Evolutionary conservation across 208 protist genomes (phyloP).

Genomic region (Porcisia hertigi): DNA sequence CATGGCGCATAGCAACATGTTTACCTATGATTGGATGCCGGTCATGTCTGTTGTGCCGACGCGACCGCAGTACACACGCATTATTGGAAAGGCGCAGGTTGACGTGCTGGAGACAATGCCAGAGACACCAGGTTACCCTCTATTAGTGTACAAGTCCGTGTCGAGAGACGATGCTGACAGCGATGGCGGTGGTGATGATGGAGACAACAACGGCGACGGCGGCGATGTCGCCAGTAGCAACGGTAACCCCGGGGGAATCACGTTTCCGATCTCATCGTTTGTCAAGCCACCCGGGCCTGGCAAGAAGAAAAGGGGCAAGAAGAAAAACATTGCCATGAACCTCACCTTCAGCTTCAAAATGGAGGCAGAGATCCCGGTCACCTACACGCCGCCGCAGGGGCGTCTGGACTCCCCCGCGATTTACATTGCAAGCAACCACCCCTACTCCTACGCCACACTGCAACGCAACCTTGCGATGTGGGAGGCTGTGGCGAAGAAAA

Average conservation of each 20-base stretch:
- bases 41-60: conserved; percentile 62
- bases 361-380: conserved; percentile 52
- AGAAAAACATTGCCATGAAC: conserved; percentile 75
- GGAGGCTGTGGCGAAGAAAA: conserved; percentile 35
- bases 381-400: conserved; percentile 44
- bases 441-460: conserved; percentile 84
- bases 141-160: conserved; percentile 52
- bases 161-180: conserved; percentile 20
- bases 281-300: conserved; percentile 25
- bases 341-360: conserved; percentile 82
- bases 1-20: conserved; percentile 88
- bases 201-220: conserved; percentile 28
- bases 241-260: conserved; percentile 19
- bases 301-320: conserved; percentile 55
- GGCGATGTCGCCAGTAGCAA: not conserved
- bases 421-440: conserved; percentile 93
- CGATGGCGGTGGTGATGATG: conserved; percentile 34
- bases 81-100: conserved; percentile 65
- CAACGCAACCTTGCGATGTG: conserved; percentile 68
- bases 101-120: conserved; percentile 70
- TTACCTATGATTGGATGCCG: conserved; percentile 85
- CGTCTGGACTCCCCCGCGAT: conserved; percentile 57
- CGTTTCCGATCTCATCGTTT: conserved; percentile 20
- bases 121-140: conserved; percentile 74
- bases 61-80: conserved; percentile 62